Evolutionary conservation across 2,329 filamentous ascomycete genomes (phyloP).

Genomic region (Colletotrichum tamarilloi): DNA sequence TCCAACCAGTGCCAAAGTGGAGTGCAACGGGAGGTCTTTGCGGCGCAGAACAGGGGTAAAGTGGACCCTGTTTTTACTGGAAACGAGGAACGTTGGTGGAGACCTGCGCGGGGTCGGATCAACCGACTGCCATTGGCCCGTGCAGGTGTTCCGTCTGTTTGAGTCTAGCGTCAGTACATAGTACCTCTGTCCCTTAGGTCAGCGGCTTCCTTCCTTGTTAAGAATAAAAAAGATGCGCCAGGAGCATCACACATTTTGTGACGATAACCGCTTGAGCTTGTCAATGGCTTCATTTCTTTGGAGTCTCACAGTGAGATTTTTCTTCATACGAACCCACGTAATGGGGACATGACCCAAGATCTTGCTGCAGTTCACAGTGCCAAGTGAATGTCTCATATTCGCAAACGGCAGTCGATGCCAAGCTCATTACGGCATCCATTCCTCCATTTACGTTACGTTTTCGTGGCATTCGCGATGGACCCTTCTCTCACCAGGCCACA

Average conservation of each 20-base stretch:
- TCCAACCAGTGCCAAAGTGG: neutral
- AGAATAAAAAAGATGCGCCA: slow-evolving; percentile 9
- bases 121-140: slow-evolving; percentile 16
- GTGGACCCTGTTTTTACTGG: slow-evolving; percentile 17
- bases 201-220: neutral
- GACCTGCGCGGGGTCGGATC: slow-evolving; percentile 18
- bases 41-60: slow-evolving; percentile 24
- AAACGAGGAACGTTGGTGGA: slow-evolving; percentile 12
- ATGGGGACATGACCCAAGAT: neutral
- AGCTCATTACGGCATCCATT: slow-evolving; percentile 3
- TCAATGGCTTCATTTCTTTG: neutral
- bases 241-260: neutral
- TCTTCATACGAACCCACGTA: neutral
- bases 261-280: neutral
- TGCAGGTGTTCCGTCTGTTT: neutral
- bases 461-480: slow-evolving; percentile 9
- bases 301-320: neutral
- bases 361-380: neutral
- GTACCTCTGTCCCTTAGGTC: neutral
- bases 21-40: neutral
- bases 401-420: neutral
- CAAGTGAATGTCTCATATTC: neutral
- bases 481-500: neutral
- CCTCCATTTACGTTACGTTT: slow-evolving; percentile 1
- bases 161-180: slow-evolving; percentile 8